A percentile compares a stretch with the other conserved stretches of the same genome.
Evolutionary conservation across 73 alveolate genomes (phyloP).

Genomic region (Tetrahymena borealis): DNA sequence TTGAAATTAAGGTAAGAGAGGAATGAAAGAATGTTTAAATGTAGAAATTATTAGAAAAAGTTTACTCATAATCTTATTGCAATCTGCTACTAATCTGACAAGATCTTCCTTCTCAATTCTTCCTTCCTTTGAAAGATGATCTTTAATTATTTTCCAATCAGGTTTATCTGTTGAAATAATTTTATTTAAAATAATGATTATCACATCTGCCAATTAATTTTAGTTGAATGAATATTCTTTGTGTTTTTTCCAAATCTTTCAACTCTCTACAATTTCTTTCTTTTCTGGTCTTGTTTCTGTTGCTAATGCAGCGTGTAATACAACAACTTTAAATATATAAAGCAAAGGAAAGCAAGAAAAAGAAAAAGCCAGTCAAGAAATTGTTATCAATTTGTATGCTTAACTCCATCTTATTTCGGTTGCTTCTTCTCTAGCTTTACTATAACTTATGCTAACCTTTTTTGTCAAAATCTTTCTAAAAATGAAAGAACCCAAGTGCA

Average conservation of each 20-base stretch:
- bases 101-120: conserved; percentile 56
- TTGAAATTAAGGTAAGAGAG: background rate
- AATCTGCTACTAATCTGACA: conserved; percentile 34
- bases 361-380: no score
- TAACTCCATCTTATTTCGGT: background rate
- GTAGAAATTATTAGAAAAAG: conserved; percentile 11
- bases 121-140: conserved; percentile 80
- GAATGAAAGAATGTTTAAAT: background rate
- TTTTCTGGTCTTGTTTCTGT: no score
- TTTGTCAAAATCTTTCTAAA: background rate
- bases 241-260: no score
- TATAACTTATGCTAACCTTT: background rate
- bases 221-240: no score
- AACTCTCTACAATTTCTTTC: no score
- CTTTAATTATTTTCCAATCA: conserved; percentile 76
- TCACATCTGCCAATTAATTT: no score
- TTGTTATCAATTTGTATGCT: background rate
- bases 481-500: background rate
- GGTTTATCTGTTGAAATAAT: conserved; percentile 54
- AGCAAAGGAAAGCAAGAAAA: no score
- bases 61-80: conserved; percentile 60
- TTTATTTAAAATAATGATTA: no score
- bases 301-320: no score
- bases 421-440: background rate
- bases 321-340: no score